Evolutionary conservation across 2,329 filamentous ascomycete species (phyloP), one percentile per base, ranked within the genome.

Genomic region (Clathrospora elynae): DNA sequence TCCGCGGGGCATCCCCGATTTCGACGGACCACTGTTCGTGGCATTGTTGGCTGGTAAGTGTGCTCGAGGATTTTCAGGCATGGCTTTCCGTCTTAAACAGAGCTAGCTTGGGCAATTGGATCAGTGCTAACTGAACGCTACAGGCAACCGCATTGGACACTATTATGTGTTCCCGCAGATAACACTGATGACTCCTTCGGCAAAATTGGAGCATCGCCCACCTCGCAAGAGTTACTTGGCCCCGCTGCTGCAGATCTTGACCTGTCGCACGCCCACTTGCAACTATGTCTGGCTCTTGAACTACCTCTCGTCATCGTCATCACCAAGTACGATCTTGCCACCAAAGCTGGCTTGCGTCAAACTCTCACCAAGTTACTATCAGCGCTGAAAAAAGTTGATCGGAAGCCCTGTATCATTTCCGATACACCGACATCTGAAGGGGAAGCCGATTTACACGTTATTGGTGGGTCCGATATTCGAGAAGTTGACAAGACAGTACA

Each of bases 1-100:
- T 95, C 92, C 31, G 92, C 92, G 11, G 93, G 93, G 0, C 88
- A 95, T 53, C 86, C 91, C 24, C 84, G 90, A 30, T 99, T 93
- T 69, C 82, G 90, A 33, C 85, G 93, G 42, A 97, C 92, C 5
- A 92, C 90, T 2, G 77, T 97, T 38, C 83, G 92, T 46, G 90
- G 91, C 0, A 76, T 99, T n/a, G 80, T 99, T 51, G 93, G 91
- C 31, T 97, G 93, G 91, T 59, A 43, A 55, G 58, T 49, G 7
- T 10, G 23, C 6, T 18, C 11, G 10, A 31, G 10, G 24, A 16
- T 11, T 16, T 30, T 17, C 8, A 23, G 19, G 5, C 5, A 11
- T 17, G 9, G 10, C 6, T 12, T 10, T 18, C 7, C 16, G 10
- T 13, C 26, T 14, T 8, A 9, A 8, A 3, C 11, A 7, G 12